Conservation (phyloP, 768 basidiomycete species). For the Rhodocollybia butyracea region DNA sequence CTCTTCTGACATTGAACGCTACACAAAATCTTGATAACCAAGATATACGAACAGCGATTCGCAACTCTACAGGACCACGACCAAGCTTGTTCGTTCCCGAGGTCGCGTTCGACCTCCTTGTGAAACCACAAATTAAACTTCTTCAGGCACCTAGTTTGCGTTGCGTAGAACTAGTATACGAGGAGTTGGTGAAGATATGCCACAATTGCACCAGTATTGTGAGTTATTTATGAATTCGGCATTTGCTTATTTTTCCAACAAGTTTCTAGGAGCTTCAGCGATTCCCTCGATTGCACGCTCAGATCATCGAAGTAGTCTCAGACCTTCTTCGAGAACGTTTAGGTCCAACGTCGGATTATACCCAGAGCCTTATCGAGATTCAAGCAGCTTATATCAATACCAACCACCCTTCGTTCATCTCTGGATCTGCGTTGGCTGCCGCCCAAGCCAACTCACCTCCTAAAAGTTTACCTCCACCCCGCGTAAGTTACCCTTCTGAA, state of each 20-base stretch:
- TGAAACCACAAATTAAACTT: slow-evolving; percentile 97
- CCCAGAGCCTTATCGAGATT: slow-evolving; percentile 92
- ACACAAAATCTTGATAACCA: slow-evolving; percentile 88
- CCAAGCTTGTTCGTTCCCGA: slow-evolving; percentile 97
- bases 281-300: slow-evolving; percentile 90
- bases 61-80: slow-evolving; percentile 95
- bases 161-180: slow-evolving; percentile 97
- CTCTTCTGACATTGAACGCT: slow-evolving; percentile 86
- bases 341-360: slow-evolving; percentile 95
- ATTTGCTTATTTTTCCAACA: background rate
- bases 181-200: slow-evolving; percentile 98
- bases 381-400: slow-evolving; percentile 99
- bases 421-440: slow-evolving; percentile 63
- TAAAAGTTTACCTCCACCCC: slow-evolving; percentile 41
- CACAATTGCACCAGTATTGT: slow-evolving; percentile 95
- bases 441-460: slow-evolving; percentile 27
- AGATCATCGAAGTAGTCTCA: slow-evolving; percentile 94
- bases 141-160: slow-evolving; percentile 91
- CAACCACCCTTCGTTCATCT: slow-evolving; percentile 93
- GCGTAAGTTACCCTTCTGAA: slow-evolving; percentile 43
- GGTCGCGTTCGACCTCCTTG: slow-evolving; percentile 92
- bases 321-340: slow-evolving; percentile 93
- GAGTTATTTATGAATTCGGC: slow-evolving; percentile 21
- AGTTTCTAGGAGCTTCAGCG: slow-evolving; percentile 83
- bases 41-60: slow-evolving; percentile 96